These are phyloP conservation scores for Erysimum cheiranthoides DNA, from an alignment of 345 rosid genomes.

Conservation along the genomic window DNA sequence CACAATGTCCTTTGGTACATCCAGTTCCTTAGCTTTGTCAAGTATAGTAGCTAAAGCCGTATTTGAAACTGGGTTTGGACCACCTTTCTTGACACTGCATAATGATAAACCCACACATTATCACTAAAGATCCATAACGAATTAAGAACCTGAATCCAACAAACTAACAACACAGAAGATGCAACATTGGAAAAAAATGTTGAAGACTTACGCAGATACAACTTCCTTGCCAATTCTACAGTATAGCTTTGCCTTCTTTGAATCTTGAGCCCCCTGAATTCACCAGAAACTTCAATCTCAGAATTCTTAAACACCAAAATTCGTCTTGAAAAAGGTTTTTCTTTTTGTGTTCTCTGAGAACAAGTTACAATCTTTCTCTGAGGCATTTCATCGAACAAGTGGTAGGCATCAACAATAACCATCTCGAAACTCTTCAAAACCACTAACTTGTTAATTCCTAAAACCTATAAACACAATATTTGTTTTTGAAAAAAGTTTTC, in stretches of 20 bases:
- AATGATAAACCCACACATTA: conserved; percentile 25
- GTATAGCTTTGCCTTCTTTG: conserved; percentile 79
- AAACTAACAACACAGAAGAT: conserved; percentile 20
- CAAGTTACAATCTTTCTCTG: no score
- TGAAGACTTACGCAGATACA: conserved; percentile 79
- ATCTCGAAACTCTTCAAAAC: no score
- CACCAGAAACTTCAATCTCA: conserved; percentile 33
- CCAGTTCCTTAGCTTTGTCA: conserved; percentile 88
- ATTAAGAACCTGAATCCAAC: conserved; percentile 14
- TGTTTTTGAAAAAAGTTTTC: no score
- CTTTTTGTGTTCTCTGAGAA: no score
- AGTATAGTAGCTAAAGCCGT: conserved; percentile 72
- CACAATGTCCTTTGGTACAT: conserved; percentile 91
- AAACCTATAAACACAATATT: no score
- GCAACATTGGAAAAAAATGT: conserved; percentile 9
- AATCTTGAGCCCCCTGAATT: conserved; percentile 85
- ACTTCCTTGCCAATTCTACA: conserved; percentile 89
- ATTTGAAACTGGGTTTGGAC: conserved; percentile 84
- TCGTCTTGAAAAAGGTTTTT: not conserved
- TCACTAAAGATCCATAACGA: not conserved
- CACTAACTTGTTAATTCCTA: no score
- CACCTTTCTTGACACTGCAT: conserved; percentile 85
- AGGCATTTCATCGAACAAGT: no score
- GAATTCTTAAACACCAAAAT: not conserved
- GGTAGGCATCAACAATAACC: no score